Conservation (phyloP, 2,329 filamentous ascomycete species). For the Alternaria brassicicola region DNA sequence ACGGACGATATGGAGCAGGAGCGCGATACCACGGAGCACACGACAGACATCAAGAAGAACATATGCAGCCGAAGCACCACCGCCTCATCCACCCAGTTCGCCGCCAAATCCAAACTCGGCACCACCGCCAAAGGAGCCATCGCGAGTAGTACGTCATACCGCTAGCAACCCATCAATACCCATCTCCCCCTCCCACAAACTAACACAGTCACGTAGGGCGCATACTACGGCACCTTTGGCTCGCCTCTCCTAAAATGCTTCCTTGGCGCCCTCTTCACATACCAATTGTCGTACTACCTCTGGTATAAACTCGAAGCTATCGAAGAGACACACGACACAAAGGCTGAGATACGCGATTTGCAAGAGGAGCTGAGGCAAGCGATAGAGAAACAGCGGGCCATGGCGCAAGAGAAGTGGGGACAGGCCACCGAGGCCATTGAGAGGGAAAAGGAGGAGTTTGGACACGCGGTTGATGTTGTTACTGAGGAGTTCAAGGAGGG, state of each 20-base stretch:
- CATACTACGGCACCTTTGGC: slow-evolving; percentile 77
- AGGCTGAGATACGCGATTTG: slow-evolving; percentile 26
- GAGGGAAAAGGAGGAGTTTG: slow-evolving; percentile 17
- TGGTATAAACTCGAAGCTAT: slow-evolving; percentile 78
- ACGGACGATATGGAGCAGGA: slow-evolving; percentile 6
- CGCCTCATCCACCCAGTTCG: slow-evolving; percentile 15
- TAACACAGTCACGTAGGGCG: slow-evolving; percentile 39
- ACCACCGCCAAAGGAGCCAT: slow-evolving; percentile 25
- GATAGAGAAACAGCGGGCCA: slow-evolving; percentile 23
- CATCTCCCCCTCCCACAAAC: neutral
- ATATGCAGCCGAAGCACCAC: slow-evolving; percentile 24
- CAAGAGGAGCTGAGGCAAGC: slow-evolving; percentile 32
- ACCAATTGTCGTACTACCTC: slow-evolving; percentile 75
- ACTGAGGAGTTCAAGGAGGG: slow-evolving; percentile 23
- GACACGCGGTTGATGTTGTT: slow-evolving; percentile 16
- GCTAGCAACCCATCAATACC: neutral
- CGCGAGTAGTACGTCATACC: slow-evolving; percentile 28
- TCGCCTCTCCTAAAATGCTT: slow-evolving; percentile 76
- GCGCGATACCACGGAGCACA: slow-evolving; percentile 4
- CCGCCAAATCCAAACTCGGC: slow-evolving; percentile 21
- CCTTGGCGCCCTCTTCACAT: slow-evolving; percentile 76
- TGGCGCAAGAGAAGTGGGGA: slow-evolving; percentile 11
- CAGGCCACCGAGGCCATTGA: slow-evolving; percentile 14
- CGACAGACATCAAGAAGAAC: slow-evolving; percentile 14
- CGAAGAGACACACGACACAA: slow-evolving; percentile 66